Percentiles rank a stretch among this genome's conserved stretches.
These are phyloP conservation scores for Lactarius pseudohatsudake DNA, from an alignment of 768 basidiomycete genomes.

Conservation along the genomic window DNA sequence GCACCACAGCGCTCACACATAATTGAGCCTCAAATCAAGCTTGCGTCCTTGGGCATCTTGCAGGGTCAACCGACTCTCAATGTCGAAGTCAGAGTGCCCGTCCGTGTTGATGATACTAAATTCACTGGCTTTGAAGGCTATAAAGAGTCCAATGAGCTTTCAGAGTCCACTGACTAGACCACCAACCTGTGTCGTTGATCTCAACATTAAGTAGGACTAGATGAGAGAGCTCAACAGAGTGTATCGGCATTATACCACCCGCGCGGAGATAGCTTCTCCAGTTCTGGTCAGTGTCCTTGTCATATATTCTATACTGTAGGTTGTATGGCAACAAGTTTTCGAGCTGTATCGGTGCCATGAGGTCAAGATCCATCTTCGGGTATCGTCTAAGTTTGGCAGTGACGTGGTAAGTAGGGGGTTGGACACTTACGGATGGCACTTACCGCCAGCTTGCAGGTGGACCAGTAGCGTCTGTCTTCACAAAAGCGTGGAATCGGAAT, in stretches of 20 bases:
- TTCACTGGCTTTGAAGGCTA: slow-evolving; percentile 91
- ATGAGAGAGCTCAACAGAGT: slow-evolving; percentile 90
- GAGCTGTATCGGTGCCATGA: slow-evolving; percentile 91
- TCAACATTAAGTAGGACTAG: slow-evolving; percentile 87
- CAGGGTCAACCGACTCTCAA: slow-evolving; percentile 69
- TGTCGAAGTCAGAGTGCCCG: slow-evolving; percentile 83
- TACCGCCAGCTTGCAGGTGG: slow-evolving; percentile 24
- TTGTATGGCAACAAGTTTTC: slow-evolving; percentile 96
- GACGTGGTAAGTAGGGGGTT: background rate
- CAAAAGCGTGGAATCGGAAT: slow-evolving; percentile 93
- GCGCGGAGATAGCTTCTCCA: slow-evolving; percentile 92
- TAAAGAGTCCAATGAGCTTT: background rate
- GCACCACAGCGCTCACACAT: slow-evolving; percentile 61
- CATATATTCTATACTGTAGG: slow-evolving; percentile 93
- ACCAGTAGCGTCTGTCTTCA: slow-evolving; percentile 68
- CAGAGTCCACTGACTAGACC: background rate
- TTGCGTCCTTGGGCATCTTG: slow-evolving; percentile 74
- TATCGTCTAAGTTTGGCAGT: slow-evolving; percentile 54
- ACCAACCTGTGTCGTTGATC: slow-evolving; percentile 84
- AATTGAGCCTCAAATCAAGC: slow-evolving; percentile 81
- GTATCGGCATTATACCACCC: slow-evolving; percentile 94
- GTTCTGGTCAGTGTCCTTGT: slow-evolving; percentile 92
- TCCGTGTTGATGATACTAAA: slow-evolving; percentile 98
- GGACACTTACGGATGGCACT: background rate
- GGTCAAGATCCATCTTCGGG: slow-evolving; percentile 80